Conservation (phyloP, 306 rosid species). For the Cucumis melo region DNA sequence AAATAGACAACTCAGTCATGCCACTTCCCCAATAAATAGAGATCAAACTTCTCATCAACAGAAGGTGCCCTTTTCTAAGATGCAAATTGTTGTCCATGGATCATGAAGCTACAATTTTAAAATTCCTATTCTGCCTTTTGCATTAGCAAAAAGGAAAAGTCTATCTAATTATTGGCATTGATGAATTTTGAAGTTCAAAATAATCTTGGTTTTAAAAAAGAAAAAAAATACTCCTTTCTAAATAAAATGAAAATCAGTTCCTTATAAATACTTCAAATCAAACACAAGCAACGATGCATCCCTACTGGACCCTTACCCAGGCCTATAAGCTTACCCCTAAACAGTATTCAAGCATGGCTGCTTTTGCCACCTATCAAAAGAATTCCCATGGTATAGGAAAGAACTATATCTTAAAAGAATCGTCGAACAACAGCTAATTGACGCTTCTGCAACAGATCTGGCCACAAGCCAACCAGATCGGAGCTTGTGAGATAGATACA, state of each 20-base stretch:
- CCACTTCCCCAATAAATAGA: background rate
- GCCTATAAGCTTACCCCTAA: too few relatives aligned
- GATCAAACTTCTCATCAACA: background rate
- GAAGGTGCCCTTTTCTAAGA: background rate
- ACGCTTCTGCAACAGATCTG: too few relatives aligned
- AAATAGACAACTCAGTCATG: background rate
- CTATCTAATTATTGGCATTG: background rate
- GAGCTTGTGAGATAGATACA: too few relatives aligned
- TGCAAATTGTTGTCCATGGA: background rate
- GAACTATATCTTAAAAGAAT: too few relatives aligned
- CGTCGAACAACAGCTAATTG: too few relatives aligned
- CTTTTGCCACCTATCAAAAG: too few relatives aligned
- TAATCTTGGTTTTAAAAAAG: background rate
- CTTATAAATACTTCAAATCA: background rate
- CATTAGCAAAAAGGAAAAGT: background rate
- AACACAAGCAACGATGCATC: background rate
- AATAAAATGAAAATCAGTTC: background rate
- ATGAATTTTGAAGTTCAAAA: background rate
- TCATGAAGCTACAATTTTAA: background rate
- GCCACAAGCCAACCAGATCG: too few relatives aligned
- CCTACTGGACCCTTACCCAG: background rate
- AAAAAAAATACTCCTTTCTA: background rate
- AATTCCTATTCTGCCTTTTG: background rate
- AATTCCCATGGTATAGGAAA: too few relatives aligned
- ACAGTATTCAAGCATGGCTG: too few relatives aligned